Conservation (phyloP, 805 yeast species). For the Wickerhamomyces silvicola region DNA sequence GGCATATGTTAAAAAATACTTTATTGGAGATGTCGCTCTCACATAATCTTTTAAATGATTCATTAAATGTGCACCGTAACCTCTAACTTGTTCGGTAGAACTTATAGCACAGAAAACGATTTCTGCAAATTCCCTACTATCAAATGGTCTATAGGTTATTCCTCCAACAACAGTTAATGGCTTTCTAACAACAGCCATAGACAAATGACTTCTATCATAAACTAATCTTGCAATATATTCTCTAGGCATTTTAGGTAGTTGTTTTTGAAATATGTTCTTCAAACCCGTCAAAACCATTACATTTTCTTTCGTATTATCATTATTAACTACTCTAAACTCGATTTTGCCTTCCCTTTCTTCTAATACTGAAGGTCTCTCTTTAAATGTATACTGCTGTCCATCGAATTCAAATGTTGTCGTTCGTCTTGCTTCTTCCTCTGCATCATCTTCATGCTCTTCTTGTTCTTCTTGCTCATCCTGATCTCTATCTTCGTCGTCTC, state of each 20-base stretch:
- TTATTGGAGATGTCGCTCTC: slow-evolving; percentile 75
- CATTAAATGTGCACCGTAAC: slow-evolving; percentile 98
- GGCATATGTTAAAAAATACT: slow-evolving; percentile 89
- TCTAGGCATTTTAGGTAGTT: slow-evolving; percentile 97
- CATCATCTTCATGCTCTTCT: slow-evolving; percentile 22
- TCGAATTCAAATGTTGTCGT: slow-evolving; percentile 44
- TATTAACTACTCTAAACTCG: slow-evolving; percentile 93
- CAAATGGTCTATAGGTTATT: slow-evolving; percentile 91
- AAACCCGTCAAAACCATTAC: slow-evolving; percentile 90
- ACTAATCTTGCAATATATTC: slow-evolving; percentile 94
- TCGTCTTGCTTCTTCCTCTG: slow-evolving; percentile 29
- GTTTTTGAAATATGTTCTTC: slow-evolving; percentile 94
- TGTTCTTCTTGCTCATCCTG: slow-evolving; percentile 20
- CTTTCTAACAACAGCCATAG: slow-evolving; percentile 92
- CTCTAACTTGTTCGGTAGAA: slow-evolving; percentile 95
- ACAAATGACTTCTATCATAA: slow-evolving; percentile 87
- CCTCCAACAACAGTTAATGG: slow-evolving; percentile 98
- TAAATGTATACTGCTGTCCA: slow-evolving; percentile 74
- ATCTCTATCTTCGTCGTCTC: slow-evolving; percentile 17
- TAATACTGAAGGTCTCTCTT: slow-evolving; percentile 88
- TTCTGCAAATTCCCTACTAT: slow-evolving; percentile 87
- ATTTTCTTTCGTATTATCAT: slow-evolving; percentile 82
- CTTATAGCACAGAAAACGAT: slow-evolving; percentile 98
- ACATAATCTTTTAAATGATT: slow-evolving; percentile 96
- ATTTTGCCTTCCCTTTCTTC: slow-evolving; percentile 92